These are phyloP conservation scores for Lolium multiflorum DNA, from an alignment of 176 grass and related monocot species.

Conservation along the genomic window DNA sequence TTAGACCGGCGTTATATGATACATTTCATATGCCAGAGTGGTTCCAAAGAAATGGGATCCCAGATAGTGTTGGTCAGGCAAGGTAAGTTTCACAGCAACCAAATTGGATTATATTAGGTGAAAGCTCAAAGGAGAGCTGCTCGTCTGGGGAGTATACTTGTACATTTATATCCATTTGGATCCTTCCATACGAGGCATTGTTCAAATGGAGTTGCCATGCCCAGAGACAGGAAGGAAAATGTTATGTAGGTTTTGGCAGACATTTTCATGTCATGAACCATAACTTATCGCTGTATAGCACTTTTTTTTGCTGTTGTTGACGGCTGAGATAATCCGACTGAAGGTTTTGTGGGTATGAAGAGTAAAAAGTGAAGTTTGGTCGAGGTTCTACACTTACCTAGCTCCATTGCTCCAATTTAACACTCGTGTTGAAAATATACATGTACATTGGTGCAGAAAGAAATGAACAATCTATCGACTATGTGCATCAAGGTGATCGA, in stretches of 20 bases:
- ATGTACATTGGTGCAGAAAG: too few relatives aligned
- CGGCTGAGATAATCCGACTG: too few relatives aligned
- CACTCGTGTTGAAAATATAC: too few relatives aligned
- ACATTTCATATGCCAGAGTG: slow-evolving; percentile 95
- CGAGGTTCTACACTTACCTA: too few relatives aligned
- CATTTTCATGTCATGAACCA: neutral
- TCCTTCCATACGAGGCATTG: neutral
- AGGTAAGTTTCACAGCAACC: slow-evolving; percentile 22
- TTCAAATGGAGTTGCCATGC: neutral
- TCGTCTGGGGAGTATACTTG: slow-evolving; percentile 4
- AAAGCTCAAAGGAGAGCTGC: slow-evolving; percentile 7
- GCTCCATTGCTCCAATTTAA: too few relatives aligned
- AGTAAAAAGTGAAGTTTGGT: too few relatives aligned
- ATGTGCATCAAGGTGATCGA: too few relatives aligned
- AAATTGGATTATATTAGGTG: slow-evolving; percentile 29
- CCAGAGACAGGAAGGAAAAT: neutral
- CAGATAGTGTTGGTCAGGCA: slow-evolving; percentile 40
- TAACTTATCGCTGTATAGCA: slow-evolving; percentile 39
- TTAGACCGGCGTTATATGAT: slow-evolving; percentile 69
- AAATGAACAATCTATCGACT: too few relatives aligned
- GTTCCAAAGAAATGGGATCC: slow-evolving; percentile 81
- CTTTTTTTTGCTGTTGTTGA: too few relatives aligned
- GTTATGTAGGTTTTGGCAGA: slow-evolving; percentile 29
- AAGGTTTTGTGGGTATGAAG: too few relatives aligned
- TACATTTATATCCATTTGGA: slow-evolving; percentile 42